Percentiles rank a stretch among this genome's conserved stretches.
phyloP scores from a whole-genome alignment of 768 basidiomycete species.

The Ramaria sp. region DNA sequence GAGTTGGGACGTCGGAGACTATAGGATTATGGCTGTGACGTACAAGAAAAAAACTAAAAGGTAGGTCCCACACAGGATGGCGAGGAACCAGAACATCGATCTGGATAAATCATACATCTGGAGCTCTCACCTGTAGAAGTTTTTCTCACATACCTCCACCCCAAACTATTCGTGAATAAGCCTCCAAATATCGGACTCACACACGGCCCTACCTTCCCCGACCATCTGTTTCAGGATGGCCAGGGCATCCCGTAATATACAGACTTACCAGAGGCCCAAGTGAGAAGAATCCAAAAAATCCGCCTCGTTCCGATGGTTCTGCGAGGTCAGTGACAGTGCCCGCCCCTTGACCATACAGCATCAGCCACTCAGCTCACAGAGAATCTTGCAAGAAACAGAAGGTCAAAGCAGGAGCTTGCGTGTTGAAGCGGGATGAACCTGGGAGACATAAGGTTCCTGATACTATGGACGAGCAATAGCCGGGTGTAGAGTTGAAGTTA shows the following conservation, averaged over 20 bases:
- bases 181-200: slow-evolving; percentile 43
- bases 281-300: slow-evolving; percentile 57
- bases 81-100: slow-evolving; percentile 55
- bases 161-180: slow-evolving; percentile 41
- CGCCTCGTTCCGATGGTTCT: slow-evolving; percentile 58
- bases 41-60: slow-evolving; percentile 17
- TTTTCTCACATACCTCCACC: slow-evolving; percentile 44
- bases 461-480: too few species aligned
- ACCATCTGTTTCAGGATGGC: neutral
- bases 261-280: slow-evolving; percentile 51
- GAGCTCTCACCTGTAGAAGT: too few species aligned
- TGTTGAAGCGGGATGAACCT: neutral
- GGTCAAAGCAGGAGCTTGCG: neutral
- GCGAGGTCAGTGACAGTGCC: slow-evolving; percentile 77
- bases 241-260: neutral
- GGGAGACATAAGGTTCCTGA: too few species aligned
- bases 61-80: slow-evolving; percentile 35
- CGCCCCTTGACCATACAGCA: slow-evolving; percentile 31
- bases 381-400: neutral
- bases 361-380: neutral
- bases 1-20: neutral
- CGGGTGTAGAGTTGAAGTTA: too few species aligned
- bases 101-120: slow-evolving; percentile 21
- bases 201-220: slow-evolving; percentile 21
- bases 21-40: neutral